Evolutionary conservation across 75 land plant genomes (phyloP), one percentile per base, ranked within the genome.

Genomic region (Pinus albicaulis): DNA sequence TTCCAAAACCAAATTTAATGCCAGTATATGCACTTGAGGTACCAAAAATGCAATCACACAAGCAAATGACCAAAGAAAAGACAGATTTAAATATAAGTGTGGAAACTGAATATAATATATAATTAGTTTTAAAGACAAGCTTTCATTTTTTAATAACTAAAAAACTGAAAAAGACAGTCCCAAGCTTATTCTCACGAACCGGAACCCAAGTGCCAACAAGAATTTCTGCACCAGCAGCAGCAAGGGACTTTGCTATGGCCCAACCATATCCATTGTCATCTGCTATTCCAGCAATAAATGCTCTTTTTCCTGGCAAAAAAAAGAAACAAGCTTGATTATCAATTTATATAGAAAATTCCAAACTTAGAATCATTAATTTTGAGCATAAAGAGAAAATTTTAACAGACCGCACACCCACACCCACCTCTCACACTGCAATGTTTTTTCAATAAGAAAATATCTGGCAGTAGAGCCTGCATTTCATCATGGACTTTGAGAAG

Each of bases 191-290:
- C 24, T 59, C 8, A 83, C 90, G 58, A 87, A 95, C 99, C 62
- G 93, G 96, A 41, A 92, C 99, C 99, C 99, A 97, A 53, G 99
- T 97, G 1, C 99, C 99, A 52, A 97, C 92, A 76, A 97, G 95
- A 81, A 97, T 97, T 77, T 97, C 99, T 76, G 98, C 98, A 48
- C 98, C 99, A 38, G 99, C 99, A 71, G 98, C 88, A 71, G 98
- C 90, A 64, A 97, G 98, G 69, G 95, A 80, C 76, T 97, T 97
- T 38, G 99, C 98, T 76, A 97, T 97, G 71, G 98, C 99, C 99
- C 99, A 97, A 16, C 99, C 99, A 84, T 92, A 97, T 3, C 99
- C 99, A 85, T 97, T 96, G 66, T 97, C 99, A 88, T 97, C 99
- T 62, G 99, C 99, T 70, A 97, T 81, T 74, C 99, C 98, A 85